Evolutionary conservation across 352 stramenopile genomes (phyloP), one percentile per base, ranked within the genome.

Genomic region (Globisporangium orthogonon): DNA sequence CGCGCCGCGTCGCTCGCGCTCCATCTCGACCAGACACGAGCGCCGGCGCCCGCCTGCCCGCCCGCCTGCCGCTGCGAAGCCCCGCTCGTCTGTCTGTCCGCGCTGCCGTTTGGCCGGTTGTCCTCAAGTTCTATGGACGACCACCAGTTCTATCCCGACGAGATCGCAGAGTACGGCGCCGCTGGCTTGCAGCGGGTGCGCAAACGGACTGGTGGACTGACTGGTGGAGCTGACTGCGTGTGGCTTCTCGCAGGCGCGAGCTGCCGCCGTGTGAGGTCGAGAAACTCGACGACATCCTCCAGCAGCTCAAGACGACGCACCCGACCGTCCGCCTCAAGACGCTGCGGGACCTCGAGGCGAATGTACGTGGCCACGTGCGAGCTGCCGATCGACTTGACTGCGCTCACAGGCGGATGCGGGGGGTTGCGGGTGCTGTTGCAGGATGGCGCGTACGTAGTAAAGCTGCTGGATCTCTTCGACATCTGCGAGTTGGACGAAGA

Each of bases 401-500:
- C 18, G 15, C 43, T 48, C 17, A 48, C 43, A 18, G 13, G n/a
- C 28, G 52, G 31, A 2, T 54, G 31, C 43, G 11, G 14, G 15
- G 44, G 40, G 7, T 54, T 61, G 23, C 6, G 49, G 5, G 52
- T 23, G 33, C n/a, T 47, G 41, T 4, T 47, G 48, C 31, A 89
- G 78, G 67, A 89, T 51, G 79, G 82, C 45, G 77, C 73, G 35
- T 91, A 90, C 56, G 73, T 91, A 45, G 68, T 83, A 17, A 89
- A 86, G 65, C 62, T 91, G 47, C 61, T 92, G 58, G 70, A 89
- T 59, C 56, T 91, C 39, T 91, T 91, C 51, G 78, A 89, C 55
- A 51, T 91, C 33, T 76, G 71, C 58, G 81, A 91, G 56, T 51
- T 89, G 57, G 81, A 84, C 53, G 70, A 71, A 28, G 78, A 91